Percentiles rank a stretch among this genome's conserved stretches.
phyloP scores from a whole-genome alignment of 441 rosid species.

The Erysimum pusillum region DNA sequence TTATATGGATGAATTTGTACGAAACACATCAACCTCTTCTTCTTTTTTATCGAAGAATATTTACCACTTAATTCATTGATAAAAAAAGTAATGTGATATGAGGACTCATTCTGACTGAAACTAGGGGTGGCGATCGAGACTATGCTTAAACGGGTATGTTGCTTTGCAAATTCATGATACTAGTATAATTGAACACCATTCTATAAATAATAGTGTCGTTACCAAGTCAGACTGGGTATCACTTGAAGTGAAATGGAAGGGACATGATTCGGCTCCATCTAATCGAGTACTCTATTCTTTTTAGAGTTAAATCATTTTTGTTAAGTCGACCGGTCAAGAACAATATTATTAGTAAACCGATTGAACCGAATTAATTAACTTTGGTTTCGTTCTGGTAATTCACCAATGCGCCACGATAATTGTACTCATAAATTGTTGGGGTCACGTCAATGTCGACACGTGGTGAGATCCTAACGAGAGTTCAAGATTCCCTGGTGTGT shows the following conservation, averaged over 20 bases:
- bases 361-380: background rate
- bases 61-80: background rate
- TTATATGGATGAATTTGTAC: background rate
- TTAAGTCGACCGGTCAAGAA: constrained; percentile 8
- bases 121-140: no score
- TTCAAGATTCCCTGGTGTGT: background rate
- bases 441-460: constrained; percentile 22
- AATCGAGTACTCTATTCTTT: constrained; percentile 12
- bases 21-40: background rate
- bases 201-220: background rate
- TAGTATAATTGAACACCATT: background rate
- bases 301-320: background rate
- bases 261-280: constrained; percentile 29
- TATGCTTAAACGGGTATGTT: no score
- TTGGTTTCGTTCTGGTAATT: background rate
- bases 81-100: background rate
- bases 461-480: background rate
- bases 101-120: no score
- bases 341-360: background rate
- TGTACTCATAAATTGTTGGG: constrained; percentile 8
- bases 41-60: background rate
- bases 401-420: background rate
- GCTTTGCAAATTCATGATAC: background rate
- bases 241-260: constrained; percentile 24
- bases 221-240: background rate